A percentile compares a stretch with the other conserved stretches of the same genome.
Conservation (phyloP, 768 basidiomycete genomes). For the Lactifluus rugatus region DNA sequence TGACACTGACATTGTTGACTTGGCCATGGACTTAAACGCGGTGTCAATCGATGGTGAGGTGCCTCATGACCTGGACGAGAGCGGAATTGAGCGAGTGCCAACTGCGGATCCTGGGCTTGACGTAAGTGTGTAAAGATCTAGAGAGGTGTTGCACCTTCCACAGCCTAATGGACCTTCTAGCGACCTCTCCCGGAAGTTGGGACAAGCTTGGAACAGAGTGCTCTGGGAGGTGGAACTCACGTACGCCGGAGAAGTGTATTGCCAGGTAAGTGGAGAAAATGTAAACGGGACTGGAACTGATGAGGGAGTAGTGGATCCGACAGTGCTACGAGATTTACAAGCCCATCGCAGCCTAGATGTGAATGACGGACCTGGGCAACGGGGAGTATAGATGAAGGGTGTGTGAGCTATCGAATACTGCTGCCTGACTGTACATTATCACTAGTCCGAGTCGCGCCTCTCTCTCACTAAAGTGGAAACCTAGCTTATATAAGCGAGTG, state of each 20-base stretch:
- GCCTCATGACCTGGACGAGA: conserved; percentile 63
- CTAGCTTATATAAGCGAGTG: conserved; percentile 10
- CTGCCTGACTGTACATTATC: conserved; percentile 12
- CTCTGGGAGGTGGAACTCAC: conserved; percentile 55
- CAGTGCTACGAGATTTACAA: conserved; percentile 80
- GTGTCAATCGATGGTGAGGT: conserved; percentile 65
- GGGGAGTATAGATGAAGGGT: conserved; percentile 3
- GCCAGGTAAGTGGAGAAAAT: conserved; percentile 44
- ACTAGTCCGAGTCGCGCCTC: not conserved
- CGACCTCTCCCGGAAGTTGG: conserved; percentile 59
- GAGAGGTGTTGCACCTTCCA: conserved; percentile 19
- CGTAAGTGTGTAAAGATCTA: conserved; percentile 41
- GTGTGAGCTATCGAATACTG: not conserved
- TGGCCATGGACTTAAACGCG: conserved; percentile 83
- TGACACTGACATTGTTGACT: conserved; percentile 78
- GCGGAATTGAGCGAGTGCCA: conserved; percentile 79
- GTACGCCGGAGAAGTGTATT: conserved; percentile 91
- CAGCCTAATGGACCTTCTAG: conserved; percentile 29
- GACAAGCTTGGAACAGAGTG: conserved; percentile 44
- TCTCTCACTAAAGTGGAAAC: not conserved
- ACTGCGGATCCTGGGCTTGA: conserved; percentile 87
- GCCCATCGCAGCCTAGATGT: conserved; percentile 71
- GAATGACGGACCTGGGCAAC: conserved; percentile 8
- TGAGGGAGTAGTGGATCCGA: conserved; percentile 61
- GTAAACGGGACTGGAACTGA: conserved; percentile 9